Evolutionary conservation across 805 yeast genomes (phyloP), one percentile per base, ranked within the genome.

Genomic region (Lachancea sp.): DNA sequence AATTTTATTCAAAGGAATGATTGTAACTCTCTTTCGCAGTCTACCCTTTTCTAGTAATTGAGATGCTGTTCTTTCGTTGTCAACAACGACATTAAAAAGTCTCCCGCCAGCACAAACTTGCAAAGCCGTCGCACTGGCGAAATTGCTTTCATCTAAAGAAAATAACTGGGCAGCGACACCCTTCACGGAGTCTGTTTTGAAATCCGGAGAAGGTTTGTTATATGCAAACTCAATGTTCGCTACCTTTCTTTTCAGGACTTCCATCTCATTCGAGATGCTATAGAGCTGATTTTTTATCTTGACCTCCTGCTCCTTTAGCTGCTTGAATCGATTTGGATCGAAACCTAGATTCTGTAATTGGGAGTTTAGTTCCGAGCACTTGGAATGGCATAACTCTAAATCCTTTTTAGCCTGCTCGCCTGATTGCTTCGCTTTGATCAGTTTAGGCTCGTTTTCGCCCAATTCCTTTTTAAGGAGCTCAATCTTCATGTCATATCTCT

Each of bases 31-130:
- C 58, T 85, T 80, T 56, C 80, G 77, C 42, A 91, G 70, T 48
- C 78, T 79, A 6, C 97, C 97, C 25, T 70, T 72, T 54, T 88
- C 93, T 34, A 93, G 71, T 9, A 93, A 65, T 45, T 81, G 83
- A 0, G 95, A 74, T n/a, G 95, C 98, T 2, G 87, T 82, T 16
- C 70, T 78, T 47, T 91, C 95, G 49, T 78, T 82, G 55, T 89
- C 97, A 26, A 95, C 98, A 41, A 93, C 88, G 30, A 95, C 85
- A 57, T 90, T 89, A 62, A 79, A 95, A 26, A 95, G 65, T 54
- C 90, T 73, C 4, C 91, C 95, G 39, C 99, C 99, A 2, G 97
- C 99, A 60, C 95, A 83, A 2, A 87, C 83, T 64, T 93, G 97
- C 30, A 93, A 69, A 1, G 99, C 99, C 20, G 82, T 72, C 0